Conservation (phyloP, 1,139 yeast species). For the Pichia sp. region DNA sequence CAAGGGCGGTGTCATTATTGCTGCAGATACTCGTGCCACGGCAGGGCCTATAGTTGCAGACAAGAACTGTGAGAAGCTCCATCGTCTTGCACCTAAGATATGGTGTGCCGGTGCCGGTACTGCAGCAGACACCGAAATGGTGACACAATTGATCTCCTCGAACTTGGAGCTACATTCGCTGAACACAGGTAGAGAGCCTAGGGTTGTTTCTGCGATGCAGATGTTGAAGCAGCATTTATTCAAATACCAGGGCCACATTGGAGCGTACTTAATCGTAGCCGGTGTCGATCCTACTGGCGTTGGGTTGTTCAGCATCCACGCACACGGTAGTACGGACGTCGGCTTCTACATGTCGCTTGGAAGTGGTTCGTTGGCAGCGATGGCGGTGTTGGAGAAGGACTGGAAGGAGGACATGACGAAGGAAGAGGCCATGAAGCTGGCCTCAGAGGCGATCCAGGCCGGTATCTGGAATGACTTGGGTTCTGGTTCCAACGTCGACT, state of each 20-base stretch:
- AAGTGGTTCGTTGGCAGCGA: slow-evolving; percentile 97
- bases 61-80: slow-evolving; percentile 94
- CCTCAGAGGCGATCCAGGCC: slow-evolving; percentile 90
- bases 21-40: slow-evolving; percentile 98
- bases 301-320: slow-evolving; percentile 87
- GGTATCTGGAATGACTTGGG: slow-evolving; percentile 99
- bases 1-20: slow-evolving; percentile 90
- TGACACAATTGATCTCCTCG: slow-evolving; percentile 85
- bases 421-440: slow-evolving; percentile 85
- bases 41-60: slow-evolving; percentile 95
- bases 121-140: slow-evolving; percentile 99
- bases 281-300: slow-evolving; percentile 97
- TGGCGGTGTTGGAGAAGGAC: slow-evolving; percentile 90
- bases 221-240: slow-evolving; percentile 92
- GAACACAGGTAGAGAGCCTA: slow-evolving; percentile 78
- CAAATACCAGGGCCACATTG: slow-evolving; percentile 94
- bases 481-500: slow-evolving; percentile 94
- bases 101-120: slow-evolving; percentile 99
- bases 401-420: slow-evolving; percentile 76
- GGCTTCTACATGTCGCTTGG: slow-evolving; percentile 92
- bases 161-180: slow-evolving; percentile 86
- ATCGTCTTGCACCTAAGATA: slow-evolving; percentile 83
- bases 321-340: slow-evolving; percentile 96
- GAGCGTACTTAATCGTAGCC: slow-evolving; percentile 94
- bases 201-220: slow-evolving; percentile 91